phyloP scores from a whole-genome alignment of 2,329 filamentous ascomycete species.

The Phialophora tarda region DNA sequence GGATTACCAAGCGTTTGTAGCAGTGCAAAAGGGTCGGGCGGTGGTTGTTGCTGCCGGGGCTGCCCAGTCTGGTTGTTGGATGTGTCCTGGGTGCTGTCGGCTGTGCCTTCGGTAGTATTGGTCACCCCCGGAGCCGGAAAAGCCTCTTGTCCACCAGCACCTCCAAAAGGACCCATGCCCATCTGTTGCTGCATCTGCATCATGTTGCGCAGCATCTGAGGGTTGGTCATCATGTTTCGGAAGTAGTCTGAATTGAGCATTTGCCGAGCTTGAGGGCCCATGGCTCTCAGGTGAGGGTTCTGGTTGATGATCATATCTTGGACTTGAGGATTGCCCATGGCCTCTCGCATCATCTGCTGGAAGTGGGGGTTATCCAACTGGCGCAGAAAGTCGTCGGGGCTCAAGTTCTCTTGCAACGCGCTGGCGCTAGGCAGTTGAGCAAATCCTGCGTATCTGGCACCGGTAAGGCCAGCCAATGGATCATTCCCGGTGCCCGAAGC shows the following conservation, averaged over 20 bases:
- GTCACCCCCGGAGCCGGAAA: constrained; percentile 94
- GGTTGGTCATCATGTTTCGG: constrained; percentile 90
- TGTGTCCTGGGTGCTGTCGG: background rate
- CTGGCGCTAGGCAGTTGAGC: constrained; percentile 84
- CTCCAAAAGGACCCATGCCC: constrained; percentile 59
- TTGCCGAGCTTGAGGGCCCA: constrained; percentile 75
- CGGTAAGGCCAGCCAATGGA: constrained; percentile 85
- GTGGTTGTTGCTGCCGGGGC: constrained; percentile 45
- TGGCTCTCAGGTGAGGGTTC: constrained; percentile 79
- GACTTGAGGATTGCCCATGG: constrained; percentile 91
- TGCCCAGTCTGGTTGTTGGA: background rate
- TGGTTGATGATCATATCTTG: constrained; percentile 93
- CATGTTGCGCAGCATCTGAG: constrained; percentile 79
- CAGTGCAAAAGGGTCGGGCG: background rate
- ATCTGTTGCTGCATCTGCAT: constrained; percentile 77
- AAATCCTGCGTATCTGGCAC: constrained; percentile 90
- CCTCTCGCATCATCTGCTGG: constrained; percentile 87
- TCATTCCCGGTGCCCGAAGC: constrained; percentile 72
- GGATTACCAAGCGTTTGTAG: constrained; percentile 8
- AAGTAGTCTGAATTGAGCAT: constrained; percentile 89
- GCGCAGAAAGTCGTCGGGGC: constrained; percentile 77
- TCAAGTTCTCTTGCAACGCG: constrained; percentile 89
- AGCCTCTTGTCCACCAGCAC: constrained; percentile 56
- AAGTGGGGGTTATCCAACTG: constrained; percentile 91
- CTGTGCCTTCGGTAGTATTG: constrained; percentile 67